Base-by-base conservation (phyloP, 352 stramenopile species). In the Vaucheria bursata region DNA sequence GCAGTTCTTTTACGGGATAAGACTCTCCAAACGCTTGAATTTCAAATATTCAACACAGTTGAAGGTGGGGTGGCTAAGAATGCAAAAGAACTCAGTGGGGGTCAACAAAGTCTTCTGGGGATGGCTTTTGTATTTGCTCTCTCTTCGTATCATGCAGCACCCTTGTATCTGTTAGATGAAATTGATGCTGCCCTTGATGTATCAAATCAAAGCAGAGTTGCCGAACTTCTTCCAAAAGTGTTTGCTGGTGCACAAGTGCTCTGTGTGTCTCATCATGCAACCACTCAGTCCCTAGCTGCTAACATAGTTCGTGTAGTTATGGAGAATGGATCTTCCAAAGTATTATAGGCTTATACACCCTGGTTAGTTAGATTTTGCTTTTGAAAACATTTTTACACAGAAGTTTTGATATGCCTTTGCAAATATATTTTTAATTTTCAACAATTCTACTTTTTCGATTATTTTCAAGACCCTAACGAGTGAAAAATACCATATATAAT, bases 151-250 rank as follows among this genome's bases (percentile, higher is more conserved):
- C 77, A 82, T 25, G 40, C 73, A 33, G 70, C 77, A 34, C 77
- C 77, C 0, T 72, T 82, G 53, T 82, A 75, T 34, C 70, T 82
- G 2, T 65, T 82, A 7, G 77, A 82, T 35, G 77, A 82, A 34
- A 72, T 50, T 5, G 39, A 50, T 12, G 39, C 39, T 12, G 39
- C 39, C 5, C 39, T 50, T 5, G 39, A 50, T 50, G 39, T 12
- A 50, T 5, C 39, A 12, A 50, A 50, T 12, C 5, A 5, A 50
- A 5, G 12, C 5, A 50, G 65, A 36, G 65, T 77, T 29, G 78
- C 78, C 18, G 53, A 49, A 29, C 64, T 83, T 40, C 35, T 83
- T 49, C 72, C 78, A 68, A 35, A 70, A 45, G 68, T 64, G 18
- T 83, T 83, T 34, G 64, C 52, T 36, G 39, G 73, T 12, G 73